phyloP scores from a whole-genome alignment of 208 protist species.

The Leishmania martiniquensis region DNA sequence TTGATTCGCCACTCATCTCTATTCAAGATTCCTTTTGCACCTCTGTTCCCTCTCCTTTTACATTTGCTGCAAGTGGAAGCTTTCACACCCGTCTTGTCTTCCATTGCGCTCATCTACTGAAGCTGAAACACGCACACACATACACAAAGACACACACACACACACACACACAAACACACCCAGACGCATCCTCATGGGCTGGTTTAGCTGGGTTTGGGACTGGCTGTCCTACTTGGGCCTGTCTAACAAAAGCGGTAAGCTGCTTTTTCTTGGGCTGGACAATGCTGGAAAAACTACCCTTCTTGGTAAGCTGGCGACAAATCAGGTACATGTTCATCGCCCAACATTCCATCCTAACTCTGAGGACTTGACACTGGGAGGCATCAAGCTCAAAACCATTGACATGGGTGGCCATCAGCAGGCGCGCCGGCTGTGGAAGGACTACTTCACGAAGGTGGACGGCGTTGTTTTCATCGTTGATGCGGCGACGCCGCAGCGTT shows the following conservation, averaged over 20 bases:
- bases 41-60: not conserved
- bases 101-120: not conserved
- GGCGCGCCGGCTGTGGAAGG: slow-evolving; percentile 97
- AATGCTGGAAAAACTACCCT: slow-evolving; percentile 99
- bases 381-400: slow-evolving; percentile 99
- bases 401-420: slow-evolving; percentile 99
- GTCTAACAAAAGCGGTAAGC: slow-evolving; percentile 91
- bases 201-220: slow-evolving; percentile 95
- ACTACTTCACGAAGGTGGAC: slow-evolving; percentile 99
- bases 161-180: not conserved
- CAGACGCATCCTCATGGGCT: slow-evolving; percentile 35
- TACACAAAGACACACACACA: slow-evolving; percentile 2
- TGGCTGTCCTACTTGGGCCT: slow-evolving; percentile 93
- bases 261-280: slow-evolving; percentile 99
- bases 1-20: not conserved
- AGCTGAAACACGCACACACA: slow-evolving; percentile 5
- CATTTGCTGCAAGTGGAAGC: too few relatives aligned
- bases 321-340: slow-evolving; percentile 89
- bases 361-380: slow-evolving; percentile 98
- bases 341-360: slow-evolving; percentile 94
- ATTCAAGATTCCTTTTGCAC: not conserved
- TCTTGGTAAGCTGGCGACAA: slow-evolving; percentile 94
- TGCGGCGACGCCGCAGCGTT: slow-evolving; percentile 94
- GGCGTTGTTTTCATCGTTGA: slow-evolving; percentile 99
- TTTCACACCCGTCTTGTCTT: not conserved